These are phyloP conservation scores for Basidioascus undulatus DNA, from an alignment of 768 basidiomycete species.

Conservation along the genomic window DNA sequence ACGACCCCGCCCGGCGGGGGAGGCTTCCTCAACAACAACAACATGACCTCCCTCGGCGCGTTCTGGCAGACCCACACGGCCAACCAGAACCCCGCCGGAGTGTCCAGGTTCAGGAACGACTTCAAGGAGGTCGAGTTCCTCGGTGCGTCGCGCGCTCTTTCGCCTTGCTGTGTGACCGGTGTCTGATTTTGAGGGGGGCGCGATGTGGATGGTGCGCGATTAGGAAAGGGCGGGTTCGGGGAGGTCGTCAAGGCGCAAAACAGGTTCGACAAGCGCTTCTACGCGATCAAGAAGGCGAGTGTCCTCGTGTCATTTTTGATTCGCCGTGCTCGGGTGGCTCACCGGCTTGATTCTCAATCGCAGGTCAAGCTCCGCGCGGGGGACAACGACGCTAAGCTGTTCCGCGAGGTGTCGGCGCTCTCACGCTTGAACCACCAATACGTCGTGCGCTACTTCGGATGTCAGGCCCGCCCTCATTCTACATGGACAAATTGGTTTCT, in stretches of 20 bases:
- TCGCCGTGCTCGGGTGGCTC: not conserved
- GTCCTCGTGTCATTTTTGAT: not conserved
- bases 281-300: constrained; percentile 31
- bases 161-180: not conserved
- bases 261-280: constrained; percentile 61
- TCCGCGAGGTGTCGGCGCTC: constrained; percentile 74
- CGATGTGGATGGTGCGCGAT: too few relatives aligned
- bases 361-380: constrained; percentile 57
- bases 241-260: constrained; percentile 88
- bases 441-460: constrained; percentile 71
- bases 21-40: too few relatives aligned
- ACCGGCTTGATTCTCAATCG: constrained; percentile 24
- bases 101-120: constrained; percentile 73
- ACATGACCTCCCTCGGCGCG: too few relatives aligned
- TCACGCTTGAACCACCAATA: constrained; percentile 66
- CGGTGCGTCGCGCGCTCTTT: constrained; percentile 19
- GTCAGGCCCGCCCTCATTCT: too few relatives aligned
- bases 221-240: constrained; percentile 72
- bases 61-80: too few relatives aligned
- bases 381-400: constrained; percentile 66
- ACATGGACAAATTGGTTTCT: too few relatives aligned
- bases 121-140: constrained; percentile 80
- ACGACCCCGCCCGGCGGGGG: too few relatives aligned
- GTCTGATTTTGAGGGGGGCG: constrained; percentile 23
- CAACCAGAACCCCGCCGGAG: too few relatives aligned